Percentiles rank a stretch among this genome's conserved stretches.
These are phyloP conservation scores for Ustulina deusta DNA, from an alignment of 2,329 filamentous ascomycete species.

Conservation along the genomic window DNA sequence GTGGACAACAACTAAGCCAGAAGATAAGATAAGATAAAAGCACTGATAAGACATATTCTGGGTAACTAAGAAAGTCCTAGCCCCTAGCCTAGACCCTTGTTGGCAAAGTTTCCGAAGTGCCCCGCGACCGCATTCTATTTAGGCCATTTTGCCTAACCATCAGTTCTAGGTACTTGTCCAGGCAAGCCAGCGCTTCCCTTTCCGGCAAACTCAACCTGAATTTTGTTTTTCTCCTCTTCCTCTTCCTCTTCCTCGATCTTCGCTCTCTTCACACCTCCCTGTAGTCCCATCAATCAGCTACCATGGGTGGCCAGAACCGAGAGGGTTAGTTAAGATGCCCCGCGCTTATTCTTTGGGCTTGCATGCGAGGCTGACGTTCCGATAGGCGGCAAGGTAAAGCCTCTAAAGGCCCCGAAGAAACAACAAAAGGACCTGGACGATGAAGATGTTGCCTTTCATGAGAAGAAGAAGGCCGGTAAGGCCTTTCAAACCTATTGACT, in stretches of 20 bases:
- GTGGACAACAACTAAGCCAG: background rate
- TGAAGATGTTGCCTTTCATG: slow-evolving; percentile 83
- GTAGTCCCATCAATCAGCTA: slow-evolving; percentile 41
- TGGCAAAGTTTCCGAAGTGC: slow-evolving; percentile 28
- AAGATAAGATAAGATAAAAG: slow-evolving; percentile 1
- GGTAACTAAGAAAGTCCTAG: background rate
- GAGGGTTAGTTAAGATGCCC: slow-evolving; percentile 62
- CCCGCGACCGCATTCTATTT: slow-evolving; percentile 43
- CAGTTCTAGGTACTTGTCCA: background rate
- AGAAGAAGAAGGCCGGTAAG: slow-evolving; percentile 87
- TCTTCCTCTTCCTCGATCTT: slow-evolving; percentile 17
- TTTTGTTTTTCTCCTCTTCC: background rate
- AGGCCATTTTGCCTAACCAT: slow-evolving; percentile 15
- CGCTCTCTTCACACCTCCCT: background rate
- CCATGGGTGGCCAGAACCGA: slow-evolving; percentile 75
- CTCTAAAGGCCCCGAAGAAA: slow-evolving; percentile 91
- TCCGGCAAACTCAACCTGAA: slow-evolving; percentile 18
- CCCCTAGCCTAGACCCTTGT: slow-evolving; percentile 11
- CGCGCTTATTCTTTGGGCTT: slow-evolving; percentile 8
- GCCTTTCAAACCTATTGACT: slow-evolving; percentile 31
- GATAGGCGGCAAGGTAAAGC: slow-evolving; percentile 83
- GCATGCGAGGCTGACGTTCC: slow-evolving; percentile 29
- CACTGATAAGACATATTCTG: background rate
- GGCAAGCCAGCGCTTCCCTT: slow-evolving; percentile 1
- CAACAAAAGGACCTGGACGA: slow-evolving; percentile 84